phyloP scores from a whole-genome alignment of 225 moss, liverwort and hornwort genomes.

The Anthoceros angustus region DNA sequence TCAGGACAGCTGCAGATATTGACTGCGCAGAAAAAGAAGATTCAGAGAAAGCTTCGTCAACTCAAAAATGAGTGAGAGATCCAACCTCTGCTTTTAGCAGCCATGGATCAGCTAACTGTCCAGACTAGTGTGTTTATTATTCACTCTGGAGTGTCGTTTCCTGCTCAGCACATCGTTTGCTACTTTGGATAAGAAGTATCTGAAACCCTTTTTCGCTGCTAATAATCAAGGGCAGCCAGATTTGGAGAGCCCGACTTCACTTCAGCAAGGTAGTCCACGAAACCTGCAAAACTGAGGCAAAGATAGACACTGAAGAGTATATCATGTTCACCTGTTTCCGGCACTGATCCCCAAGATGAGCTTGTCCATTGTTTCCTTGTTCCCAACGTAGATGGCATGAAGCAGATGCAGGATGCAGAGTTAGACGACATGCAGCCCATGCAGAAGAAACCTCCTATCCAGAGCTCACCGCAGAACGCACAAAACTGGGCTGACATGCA shows the following conservation, averaged over 20 bases:
- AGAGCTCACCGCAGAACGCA: not conserved
- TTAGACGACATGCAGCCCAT: not conserved
- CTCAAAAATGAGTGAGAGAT: conserved; percentile 47
- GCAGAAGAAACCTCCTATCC: not conserved
- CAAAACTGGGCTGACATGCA: not conserved
- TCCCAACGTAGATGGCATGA: not conserved
- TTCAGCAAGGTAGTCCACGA: not conserved
- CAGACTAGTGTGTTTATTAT: not conserved
- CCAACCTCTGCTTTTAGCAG: not conserved
- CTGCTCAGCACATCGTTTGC: conserved; percentile 25
- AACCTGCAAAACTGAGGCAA: not conserved
- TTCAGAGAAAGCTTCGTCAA: conserved; percentile 45
- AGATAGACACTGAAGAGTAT: too few species aligned
- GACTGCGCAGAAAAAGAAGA: conserved; percentile 30
- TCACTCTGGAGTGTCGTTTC: not conserved
- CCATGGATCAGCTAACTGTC: too few species aligned
- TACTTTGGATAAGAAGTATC: conserved; percentile 27
- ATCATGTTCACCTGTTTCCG: too few species aligned
- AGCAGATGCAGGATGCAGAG: not conserved
- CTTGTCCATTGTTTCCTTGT: too few species aligned
- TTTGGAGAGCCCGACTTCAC: not conserved
- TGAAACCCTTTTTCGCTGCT: conserved; percentile 29
- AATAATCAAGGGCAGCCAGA: not conserved
- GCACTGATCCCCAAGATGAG: too few species aligned
- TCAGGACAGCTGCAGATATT: conserved; percentile 20